Percentiles rank a stretch among this genome's conserved stretches.
Conservation (phyloP, 352 stramenopile species). For the Phytopythium chamaehyphon region DNA sequence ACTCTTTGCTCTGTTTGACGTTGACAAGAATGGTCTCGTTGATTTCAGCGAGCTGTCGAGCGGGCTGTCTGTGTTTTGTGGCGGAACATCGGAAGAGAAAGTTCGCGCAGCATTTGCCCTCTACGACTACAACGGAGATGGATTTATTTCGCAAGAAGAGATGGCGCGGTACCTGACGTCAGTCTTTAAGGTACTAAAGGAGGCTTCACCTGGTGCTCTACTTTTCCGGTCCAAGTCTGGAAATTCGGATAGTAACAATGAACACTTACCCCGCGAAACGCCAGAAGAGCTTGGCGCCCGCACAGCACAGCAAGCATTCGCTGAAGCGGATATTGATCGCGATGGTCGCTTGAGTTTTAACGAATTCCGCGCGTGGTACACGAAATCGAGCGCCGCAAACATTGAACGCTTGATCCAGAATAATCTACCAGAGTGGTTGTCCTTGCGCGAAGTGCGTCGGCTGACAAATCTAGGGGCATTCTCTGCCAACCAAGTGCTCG, state of each 20-base stretch:
- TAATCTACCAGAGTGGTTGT: constrained; percentile 74
- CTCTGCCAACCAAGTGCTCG: constrained; percentile 66
- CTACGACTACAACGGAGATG: constrained; percentile 85
- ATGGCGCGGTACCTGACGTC: constrained; percentile 83
- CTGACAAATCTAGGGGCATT: constrained; percentile 75
- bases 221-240: constrained; percentile 1
- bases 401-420: constrained; percentile 80
- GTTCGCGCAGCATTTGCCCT: constrained; percentile 72
- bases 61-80: constrained; percentile 82
- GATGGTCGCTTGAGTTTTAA: constrained; percentile 68
- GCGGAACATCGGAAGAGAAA: constrained; percentile 73
- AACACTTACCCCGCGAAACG: constrained; percentile 47
- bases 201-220: constrained; percentile 51
- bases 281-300: constrained; percentile 52
- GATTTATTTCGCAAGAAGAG: constrained; percentile 79
- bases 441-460: constrained; percentile 65
- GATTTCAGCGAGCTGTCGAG: constrained; percentile 87
- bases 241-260: not conserved
- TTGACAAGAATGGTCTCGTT: constrained; percentile 81
- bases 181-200: constrained; percentile 83
- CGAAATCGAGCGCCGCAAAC: constrained; percentile 60
- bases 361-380: constrained; percentile 85
- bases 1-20: constrained; percentile 81
- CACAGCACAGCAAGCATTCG: constrained; percentile 74
- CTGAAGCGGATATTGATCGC: constrained; percentile 60